These are phyloP conservation scores for Kodamaea hsintzibuensis DNA, from an alignment of 805 yeast genomes.

Conservation along the genomic window DNA sequence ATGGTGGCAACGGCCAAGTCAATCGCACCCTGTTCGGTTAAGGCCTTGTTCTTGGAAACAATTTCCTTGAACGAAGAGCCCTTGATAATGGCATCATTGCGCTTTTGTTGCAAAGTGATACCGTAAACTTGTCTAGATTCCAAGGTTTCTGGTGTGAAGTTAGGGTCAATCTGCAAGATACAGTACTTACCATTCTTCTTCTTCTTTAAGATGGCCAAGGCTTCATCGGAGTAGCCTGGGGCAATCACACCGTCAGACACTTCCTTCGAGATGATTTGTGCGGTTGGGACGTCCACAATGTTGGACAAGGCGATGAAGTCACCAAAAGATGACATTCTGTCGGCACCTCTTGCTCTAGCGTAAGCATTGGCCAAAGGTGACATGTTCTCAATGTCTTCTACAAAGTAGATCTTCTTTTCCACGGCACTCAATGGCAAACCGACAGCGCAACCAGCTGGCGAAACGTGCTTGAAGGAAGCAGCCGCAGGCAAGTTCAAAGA, in stretches of 20 bases:
- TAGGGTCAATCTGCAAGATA: conserved; percentile 93
- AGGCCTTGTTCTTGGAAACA: conserved; percentile 79
- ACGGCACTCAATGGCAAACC: conserved; percentile 89
- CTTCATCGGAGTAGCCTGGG: conserved; percentile 93
- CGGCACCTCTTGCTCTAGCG: conserved; percentile 99
- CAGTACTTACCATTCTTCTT: conserved; percentile 98
- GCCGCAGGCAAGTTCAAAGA: conserved; percentile 97
- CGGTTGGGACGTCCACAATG: conserved; percentile 95
- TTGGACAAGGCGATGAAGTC: conserved; percentile 97
- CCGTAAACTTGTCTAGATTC: conserved; percentile 98
- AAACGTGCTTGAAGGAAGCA: conserved; percentile 97
- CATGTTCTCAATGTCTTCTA: conserved; percentile 88
- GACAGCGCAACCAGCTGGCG: conserved; percentile 99
- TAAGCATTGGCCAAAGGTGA: conserved; percentile 97
- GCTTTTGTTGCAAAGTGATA: conserved; percentile 90
- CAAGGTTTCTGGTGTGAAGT: conserved; percentile 73
- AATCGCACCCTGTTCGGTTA: conserved; percentile 88
- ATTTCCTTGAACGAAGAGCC: conserved; percentile 88
- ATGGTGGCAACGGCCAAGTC: conserved; percentile 97
- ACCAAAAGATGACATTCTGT: conserved; percentile 98
- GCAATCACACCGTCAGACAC: conserved; percentile 99
- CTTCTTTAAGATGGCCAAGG: conserved; percentile 81
- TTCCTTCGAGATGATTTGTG: conserved; percentile 94
- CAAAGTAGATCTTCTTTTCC: conserved; percentile 95
- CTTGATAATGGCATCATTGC: conserved; percentile 96